Conservation (phyloP, 2,329 filamentous ascomycete species). For the Teratosphaeria destructans region DNA sequence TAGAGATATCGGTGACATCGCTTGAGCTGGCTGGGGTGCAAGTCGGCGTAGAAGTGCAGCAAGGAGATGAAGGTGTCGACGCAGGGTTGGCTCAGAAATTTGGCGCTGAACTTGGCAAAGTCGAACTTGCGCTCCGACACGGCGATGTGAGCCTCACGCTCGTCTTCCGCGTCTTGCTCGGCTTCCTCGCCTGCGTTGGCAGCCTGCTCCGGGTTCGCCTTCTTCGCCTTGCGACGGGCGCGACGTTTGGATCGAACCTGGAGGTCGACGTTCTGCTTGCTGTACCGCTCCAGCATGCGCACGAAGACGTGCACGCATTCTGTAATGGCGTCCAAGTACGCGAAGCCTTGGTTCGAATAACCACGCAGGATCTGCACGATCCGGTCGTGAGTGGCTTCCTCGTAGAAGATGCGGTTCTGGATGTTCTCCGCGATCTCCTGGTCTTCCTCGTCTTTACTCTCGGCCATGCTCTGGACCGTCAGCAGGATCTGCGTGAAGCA, state of each 20-base stretch:
- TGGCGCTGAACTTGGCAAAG: conserved; percentile 70
- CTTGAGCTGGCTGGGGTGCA: conserved; percentile 72
- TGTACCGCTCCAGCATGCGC: conserved; percentile 82
- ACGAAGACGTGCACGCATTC: conserved; percentile 87
- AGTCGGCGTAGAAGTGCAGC: conserved; percentile 67
- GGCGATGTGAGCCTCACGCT: conserved; percentile 57
- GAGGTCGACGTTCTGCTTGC: conserved; percentile 88
- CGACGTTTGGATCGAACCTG: conserved; percentile 76
- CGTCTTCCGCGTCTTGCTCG: conserved; percentile 56
- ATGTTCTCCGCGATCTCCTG: conserved; percentile 98
- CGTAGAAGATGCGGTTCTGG: conserved; percentile 93
- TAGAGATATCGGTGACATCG: conserved; percentile 91
- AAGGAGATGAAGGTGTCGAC: conserved; percentile 84
- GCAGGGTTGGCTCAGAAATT: conserved; percentile 74
- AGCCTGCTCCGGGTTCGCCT: conserved; percentile 17
- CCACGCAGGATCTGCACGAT: conserved; percentile 67
- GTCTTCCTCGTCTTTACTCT: conserved; percentile 78
- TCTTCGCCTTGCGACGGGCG: conserved; percentile 55
- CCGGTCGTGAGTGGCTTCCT: conserved; percentile 84
- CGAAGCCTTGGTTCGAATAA: conserved; percentile 92
- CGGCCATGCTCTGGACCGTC: conserved; percentile 85
- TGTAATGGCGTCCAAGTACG: conserved; percentile 84
- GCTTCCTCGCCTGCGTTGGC: conserved; percentile 39
- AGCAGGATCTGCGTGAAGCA: conserved; percentile 86
- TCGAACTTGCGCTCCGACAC: conserved; percentile 86